Percentiles rank a stretch among this genome's conserved stretches.
phyloP scores from a whole-genome alignment of 305 asterid genomes.

The Plantago coronopus region DNA sequence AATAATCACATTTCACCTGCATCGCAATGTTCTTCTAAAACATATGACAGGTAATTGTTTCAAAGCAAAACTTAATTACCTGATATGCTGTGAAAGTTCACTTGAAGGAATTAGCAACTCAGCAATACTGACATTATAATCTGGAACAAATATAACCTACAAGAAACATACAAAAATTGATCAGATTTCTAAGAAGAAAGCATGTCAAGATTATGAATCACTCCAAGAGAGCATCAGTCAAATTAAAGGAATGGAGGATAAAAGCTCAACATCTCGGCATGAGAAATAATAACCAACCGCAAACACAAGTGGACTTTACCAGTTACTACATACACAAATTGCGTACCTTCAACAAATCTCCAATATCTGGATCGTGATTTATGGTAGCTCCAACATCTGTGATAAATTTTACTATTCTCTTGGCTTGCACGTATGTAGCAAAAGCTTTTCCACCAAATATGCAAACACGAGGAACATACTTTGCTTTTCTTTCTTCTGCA shows the following conservation, averaged over 20 bases:
- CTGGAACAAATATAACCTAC: slow-evolving; percentile 84
- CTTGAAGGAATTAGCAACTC: slow-evolving; percentile 82
- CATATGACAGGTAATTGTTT: slow-evolving; percentile 13
- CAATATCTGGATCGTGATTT: slow-evolving; percentile 84
- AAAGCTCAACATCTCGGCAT: slow-evolving; percentile 12
- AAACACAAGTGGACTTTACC: slow-evolving; percentile 13
- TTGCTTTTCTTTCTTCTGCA: slow-evolving; percentile 60
- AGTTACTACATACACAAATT: slow-evolving; percentile 11
- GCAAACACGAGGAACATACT: slow-evolving; percentile 84
- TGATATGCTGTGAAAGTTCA: slow-evolving; percentile 89
- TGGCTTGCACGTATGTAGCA: slow-evolving; percentile 86
- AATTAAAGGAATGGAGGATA: neutral
- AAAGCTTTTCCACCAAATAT: slow-evolving; percentile 95
- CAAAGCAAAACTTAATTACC: slow-evolving; percentile 37
- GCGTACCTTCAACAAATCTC: slow-evolving; percentile 76
- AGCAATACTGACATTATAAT: slow-evolving; percentile 89
- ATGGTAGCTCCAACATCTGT: slow-evolving; percentile 86
- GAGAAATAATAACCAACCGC: slow-evolving; percentile 6
- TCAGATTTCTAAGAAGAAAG: slow-evolving; percentile 15
- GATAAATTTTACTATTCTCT: slow-evolving; percentile 82
- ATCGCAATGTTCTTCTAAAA: neutral
- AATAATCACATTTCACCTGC: too few species aligned
- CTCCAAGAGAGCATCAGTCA: neutral
- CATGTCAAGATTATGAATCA: neutral
- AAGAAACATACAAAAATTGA: slow-evolving; percentile 22